phyloP scores from a whole-genome alignment of 768 basidiomycete genomes.

The Botryobasidium botryosum region DNA sequence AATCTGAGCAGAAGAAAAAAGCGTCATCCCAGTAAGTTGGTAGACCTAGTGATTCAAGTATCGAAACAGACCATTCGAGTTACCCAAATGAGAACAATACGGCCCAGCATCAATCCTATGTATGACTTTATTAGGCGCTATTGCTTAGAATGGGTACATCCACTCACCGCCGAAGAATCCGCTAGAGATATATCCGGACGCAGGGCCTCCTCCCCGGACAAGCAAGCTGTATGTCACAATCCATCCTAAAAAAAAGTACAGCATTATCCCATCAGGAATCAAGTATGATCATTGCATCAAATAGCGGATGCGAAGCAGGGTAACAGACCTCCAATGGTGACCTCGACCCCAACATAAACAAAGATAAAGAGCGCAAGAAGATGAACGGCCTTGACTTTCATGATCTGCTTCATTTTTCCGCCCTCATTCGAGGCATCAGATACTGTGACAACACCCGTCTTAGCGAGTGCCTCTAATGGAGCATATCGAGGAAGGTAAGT shows the following conservation, averaged over 20 bases:
- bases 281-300: neutral
- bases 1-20: neutral
- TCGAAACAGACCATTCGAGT: conserved; percentile 10
- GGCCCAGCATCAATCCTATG: conserved; percentile 8
- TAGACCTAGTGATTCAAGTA: neutral
- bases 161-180: conserved; percentile 28
- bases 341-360: conserved; percentile 14
- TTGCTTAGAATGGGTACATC: neutral
- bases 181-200: conserved; percentile 33
- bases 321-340: conserved; percentile 12
- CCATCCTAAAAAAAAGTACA: conserved; percentile 27
- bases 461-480: neutral
- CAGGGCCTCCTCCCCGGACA: conserved; percentile 29
- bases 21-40: neutral
- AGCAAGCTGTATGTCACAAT: conserved; percentile 35
- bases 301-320: too few species aligned
- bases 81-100: conserved; percentile 7
- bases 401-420: conserved; percentile 10
- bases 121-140: neutral
- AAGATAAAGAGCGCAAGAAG: conserved; percentile 12
- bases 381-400: conserved; percentile 9
- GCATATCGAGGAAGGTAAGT: neutral
- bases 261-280: neutral
- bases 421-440: neutral
- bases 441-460: too few species aligned